A percentile compares a stretch with the other conserved stretches of the same genome.
These are phyloP conservation scores for Leccinum rimulosum DNA, from an alignment of 768 basidiomycete genomes.

Conservation along the genomic window DNA sequence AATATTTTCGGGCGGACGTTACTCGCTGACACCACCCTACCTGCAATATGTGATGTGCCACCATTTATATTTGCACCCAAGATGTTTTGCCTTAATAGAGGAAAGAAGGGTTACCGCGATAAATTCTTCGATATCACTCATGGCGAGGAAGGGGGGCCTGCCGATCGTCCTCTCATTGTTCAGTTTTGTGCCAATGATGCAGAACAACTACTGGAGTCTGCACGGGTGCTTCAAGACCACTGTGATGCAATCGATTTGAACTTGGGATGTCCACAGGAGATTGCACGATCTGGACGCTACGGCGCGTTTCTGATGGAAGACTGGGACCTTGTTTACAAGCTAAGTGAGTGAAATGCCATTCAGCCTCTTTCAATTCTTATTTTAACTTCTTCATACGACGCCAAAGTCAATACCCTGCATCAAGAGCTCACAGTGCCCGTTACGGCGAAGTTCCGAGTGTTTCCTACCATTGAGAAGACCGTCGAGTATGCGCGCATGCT, in stretches of 20 bases:
- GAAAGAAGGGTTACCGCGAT: conserved; percentile 48
- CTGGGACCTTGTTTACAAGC: conserved; percentile 81
- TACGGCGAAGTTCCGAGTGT: conserved; percentile 94
- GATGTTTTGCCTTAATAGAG: conserved; percentile 53
- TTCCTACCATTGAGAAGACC: conserved; percentile 80
- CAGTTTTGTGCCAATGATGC: conserved; percentile 96
- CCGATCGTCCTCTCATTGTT: conserved; percentile 82
- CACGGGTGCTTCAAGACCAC: conserved; percentile 67
- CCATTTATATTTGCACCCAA: conserved; percentile 20
- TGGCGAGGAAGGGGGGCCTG: conserved; percentile 77
- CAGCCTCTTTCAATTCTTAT: background rate
- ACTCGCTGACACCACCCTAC: background rate
- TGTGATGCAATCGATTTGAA: conserved; percentile 97
- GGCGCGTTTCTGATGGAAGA: conserved; percentile 93
- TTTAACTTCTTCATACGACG: background rate
- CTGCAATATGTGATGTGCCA: background rate
- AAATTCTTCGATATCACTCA: conserved; percentile 63
- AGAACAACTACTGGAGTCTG: conserved; percentile 72
- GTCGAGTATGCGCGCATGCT: conserved; percentile 96
- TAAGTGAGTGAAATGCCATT: conserved; percentile 51
- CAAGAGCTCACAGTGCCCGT: conserved; percentile 85
- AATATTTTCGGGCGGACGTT: background rate
- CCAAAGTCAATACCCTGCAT: conserved; percentile 81
- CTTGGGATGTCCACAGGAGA: conserved; percentile 92
- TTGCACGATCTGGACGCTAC: conserved; percentile 83